Evolutionary conservation across 108 stramenopile species (phyloP), one percentile per base, ranked within the genome.

Genomic region (Cylindrotheca closterium): DNA sequence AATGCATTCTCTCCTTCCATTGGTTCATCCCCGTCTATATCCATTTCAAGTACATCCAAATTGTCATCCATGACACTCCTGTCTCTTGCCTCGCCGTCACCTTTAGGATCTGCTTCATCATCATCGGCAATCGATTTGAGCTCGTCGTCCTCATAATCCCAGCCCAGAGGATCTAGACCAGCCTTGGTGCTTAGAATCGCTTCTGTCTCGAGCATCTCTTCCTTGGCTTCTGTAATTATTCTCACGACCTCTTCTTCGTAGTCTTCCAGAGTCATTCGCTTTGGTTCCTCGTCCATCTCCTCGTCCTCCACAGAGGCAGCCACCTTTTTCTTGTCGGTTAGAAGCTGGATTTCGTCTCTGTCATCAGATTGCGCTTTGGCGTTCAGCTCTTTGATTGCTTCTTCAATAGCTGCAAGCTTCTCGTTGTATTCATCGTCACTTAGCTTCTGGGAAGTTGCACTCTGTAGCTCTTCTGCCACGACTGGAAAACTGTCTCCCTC

Each of bases 141-240:
- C 29, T 60, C 29, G 28, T 70, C 59, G 25, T 55, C 54, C 24
- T 63, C 60, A 25, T 71, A 57, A 46, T 67, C 60, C 76, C 76
- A 67, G 46, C 65, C 76, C 48, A 84, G 32, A 50, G 71, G 73
- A 47, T 86, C 71, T 30, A 85, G 83, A 17, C 75, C 76, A 7
- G 87, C 83, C 3, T 81, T 78, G 12, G 92, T 87, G 34, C 80
- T 80, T 55, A 93, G 48, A 57, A 93, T 93, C n/a, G 92, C 92
- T 55, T 88, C 84, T 10, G 92, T 93, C 58, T 93, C 92, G 53
- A 78, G 63, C 45, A 82, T 34, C 68, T 93, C 92, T 32, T 78
- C 84, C 55, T 88, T 78, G 0, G 73, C 81, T 55, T 61, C 71
- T 49, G 78, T 58, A 1, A 80, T 74, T 28, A 85, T 60, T 45